These are phyloP conservation scores for Avena atlantica DNA, from an alignment of 176 grass and related monocot genomes.

Conservation along the genomic window DNA sequence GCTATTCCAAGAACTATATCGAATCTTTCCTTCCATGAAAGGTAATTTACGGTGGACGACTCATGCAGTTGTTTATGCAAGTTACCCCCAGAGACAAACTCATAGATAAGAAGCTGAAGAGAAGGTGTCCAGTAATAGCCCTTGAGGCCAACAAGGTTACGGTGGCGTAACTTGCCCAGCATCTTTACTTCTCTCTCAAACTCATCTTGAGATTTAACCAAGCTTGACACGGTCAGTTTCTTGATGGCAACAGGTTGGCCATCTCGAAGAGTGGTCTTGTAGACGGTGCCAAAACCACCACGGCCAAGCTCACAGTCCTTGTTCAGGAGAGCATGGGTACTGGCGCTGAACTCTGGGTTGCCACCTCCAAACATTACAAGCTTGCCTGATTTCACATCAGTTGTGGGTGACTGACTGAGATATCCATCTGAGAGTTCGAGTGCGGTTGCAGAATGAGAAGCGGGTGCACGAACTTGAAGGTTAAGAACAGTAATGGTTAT, in stretches of 20 bases:
- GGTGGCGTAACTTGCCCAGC: conserved; percentile 84
- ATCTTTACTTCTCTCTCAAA: conserved; percentile 97
- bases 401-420: conserved; percentile 85
- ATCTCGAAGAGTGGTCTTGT: conserved; percentile 82
- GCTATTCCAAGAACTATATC: conserved; percentile 86
- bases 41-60: conserved; percentile 62
- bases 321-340: conserved; percentile 89
- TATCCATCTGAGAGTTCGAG: conserved; percentile 87
- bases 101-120: conserved; percentile 94
- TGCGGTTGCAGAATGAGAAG: conserved; percentile 56
- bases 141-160: conserved; percentile 79
- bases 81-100: conserved; percentile 90
- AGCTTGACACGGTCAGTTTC: conserved; percentile 97
- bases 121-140: conserved; percentile 99
- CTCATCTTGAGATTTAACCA: conserved; percentile 98
- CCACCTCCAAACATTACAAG: conserved; percentile 95
- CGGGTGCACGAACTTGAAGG: conserved; percentile 61
- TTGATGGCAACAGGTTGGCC: conserved; percentile 93
- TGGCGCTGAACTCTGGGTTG: conserved; percentile 92
- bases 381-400: conserved; percentile 82
- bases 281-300: conserved; percentile 96
- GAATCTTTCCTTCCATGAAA: conserved; percentile 95
- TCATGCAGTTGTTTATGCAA: conserved; percentile 88
- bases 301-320: conserved; percentile 98
- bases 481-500: conserved; percentile 91